Evolutionary conservation across 2,329 filamentous ascomycete genomes (phyloP).

Genomic region (Trichophyton simii): DNA sequence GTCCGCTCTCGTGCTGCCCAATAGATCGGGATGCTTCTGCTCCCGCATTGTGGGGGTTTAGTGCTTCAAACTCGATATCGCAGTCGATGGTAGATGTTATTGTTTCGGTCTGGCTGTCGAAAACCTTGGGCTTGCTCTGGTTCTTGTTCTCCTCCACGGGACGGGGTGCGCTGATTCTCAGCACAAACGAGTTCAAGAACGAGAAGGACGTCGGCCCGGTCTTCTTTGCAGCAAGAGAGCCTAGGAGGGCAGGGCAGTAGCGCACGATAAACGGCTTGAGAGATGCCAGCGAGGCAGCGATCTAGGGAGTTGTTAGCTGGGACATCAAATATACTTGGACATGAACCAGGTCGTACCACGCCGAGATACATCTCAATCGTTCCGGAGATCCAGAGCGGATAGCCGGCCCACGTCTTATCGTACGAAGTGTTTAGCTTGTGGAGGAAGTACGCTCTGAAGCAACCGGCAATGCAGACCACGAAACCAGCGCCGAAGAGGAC

Average conservation of each 20-base stretch:
- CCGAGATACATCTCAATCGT: neutral
- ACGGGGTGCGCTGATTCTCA: neutral
- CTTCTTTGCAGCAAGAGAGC: neutral
- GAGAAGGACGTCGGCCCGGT: neutral
- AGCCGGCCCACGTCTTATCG: slow-evolving; percentile 1
- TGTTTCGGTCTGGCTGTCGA: neutral
- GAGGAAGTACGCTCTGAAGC: neutral
- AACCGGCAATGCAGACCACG: neutral
- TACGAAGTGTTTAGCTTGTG: neutral
- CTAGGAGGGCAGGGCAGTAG: neutral
- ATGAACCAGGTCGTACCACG: neutral
- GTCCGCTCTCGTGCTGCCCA: neutral
- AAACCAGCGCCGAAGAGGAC: neutral
- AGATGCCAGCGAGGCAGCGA: neutral
- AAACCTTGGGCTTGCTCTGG: neutral
- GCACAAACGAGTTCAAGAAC: neutral
- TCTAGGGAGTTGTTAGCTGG: neutral
- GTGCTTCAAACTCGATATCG: neutral
- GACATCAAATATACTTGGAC: neutral
- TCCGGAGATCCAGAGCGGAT: neutral
- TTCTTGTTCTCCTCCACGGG: neutral
- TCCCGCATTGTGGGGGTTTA: neutral
- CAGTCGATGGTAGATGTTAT: neutral
- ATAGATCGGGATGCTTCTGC: neutral
- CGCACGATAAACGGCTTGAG: neutral